Evolutionary conservation across 495 filamentous ascomycete genomes (phyloP).

Genomic region (Penicillium flavigenum): DNA sequence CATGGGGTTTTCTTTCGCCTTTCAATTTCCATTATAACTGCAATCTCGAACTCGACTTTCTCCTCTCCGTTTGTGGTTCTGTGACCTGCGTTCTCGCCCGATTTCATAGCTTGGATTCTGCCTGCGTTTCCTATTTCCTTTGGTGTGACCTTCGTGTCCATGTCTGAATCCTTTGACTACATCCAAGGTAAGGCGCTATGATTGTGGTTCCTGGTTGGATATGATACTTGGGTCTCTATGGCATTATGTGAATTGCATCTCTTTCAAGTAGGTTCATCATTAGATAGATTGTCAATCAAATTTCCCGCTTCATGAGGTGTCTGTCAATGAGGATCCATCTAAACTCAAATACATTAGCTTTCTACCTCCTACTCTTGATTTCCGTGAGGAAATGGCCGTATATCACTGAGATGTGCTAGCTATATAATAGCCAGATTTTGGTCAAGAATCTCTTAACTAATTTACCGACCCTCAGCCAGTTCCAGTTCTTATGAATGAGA

Average conservation of each 20-base stretch:
- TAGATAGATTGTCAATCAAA: constrained; percentile 1
- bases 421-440: background rate
- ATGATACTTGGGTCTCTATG: background rate
- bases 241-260: background rate
- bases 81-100: background rate
- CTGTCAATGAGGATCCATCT: background rate
- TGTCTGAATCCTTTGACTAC: background rate
- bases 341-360: background rate
- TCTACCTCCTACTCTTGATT: background rate
- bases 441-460: too few relatives aligned
- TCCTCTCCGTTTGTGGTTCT: background rate
- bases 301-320: background rate
- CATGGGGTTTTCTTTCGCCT: constrained; percentile 1
- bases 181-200: background rate
- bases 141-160: background rate
- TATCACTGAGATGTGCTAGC: background rate
- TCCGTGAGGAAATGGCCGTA: background rate
- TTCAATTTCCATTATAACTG: background rate
- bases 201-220: background rate
- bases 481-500: too few relatives aligned
- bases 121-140: background rate
- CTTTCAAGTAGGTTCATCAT: background rate
- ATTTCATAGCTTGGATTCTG: constrained; percentile 1
- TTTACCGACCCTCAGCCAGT: too few relatives aligned
- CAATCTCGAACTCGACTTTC: background rate